Base-by-base conservation (phyloP, 1,139 yeast species). In the Blastobotrys indianensis region DNA sequence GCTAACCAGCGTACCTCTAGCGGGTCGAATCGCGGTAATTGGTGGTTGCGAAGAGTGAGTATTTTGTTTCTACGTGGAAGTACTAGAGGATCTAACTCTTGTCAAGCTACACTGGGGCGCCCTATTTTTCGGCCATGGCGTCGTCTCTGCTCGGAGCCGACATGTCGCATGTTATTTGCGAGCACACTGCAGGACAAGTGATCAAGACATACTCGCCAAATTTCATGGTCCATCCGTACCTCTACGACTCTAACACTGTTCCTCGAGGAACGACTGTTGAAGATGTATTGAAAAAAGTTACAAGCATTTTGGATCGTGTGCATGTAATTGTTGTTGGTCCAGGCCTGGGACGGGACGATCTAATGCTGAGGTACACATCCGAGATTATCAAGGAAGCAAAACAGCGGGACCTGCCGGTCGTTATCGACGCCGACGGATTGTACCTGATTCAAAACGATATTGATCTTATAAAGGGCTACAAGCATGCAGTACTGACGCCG, bases 171-270 rank as follows among this genome's bases (percentile, higher is more conserved):
- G 75, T 92, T 5, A 73, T 92, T 8, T 90, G 97, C 66, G 95
- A 87, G 56, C 66, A 70, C 46, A 67, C 67, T 35, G 97, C 97
- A 0, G 94, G 86, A 1, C 68, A 82, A 0, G 82, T 86, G 9
- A 88, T 92, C 60, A 92, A 92, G 65, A 67, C 82, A 38, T 92
- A 92, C 64, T 79, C 95, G 7, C 97, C 98, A 0, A 92, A 92
- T 61, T 68, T 92, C 45, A 92, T 92, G 97, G 95, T 92, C 2
- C 97, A 92, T 66, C 98, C 98, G 0, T 87, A 86, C 61, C 65
- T 92, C 56, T 66, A 65, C 20, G 58, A 54, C 37, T 55, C 61
- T n/a, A 37, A 42, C 9, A 57, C 64, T 25, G 60, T 59, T 32
- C 53, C 56, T 1, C 54, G 57, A 20, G 55, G 55, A 32, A 55